phyloP scores from a whole-genome alignment of 2,329 filamentous ascomycete species.

The Cordyceps pruinosa region DNA sequence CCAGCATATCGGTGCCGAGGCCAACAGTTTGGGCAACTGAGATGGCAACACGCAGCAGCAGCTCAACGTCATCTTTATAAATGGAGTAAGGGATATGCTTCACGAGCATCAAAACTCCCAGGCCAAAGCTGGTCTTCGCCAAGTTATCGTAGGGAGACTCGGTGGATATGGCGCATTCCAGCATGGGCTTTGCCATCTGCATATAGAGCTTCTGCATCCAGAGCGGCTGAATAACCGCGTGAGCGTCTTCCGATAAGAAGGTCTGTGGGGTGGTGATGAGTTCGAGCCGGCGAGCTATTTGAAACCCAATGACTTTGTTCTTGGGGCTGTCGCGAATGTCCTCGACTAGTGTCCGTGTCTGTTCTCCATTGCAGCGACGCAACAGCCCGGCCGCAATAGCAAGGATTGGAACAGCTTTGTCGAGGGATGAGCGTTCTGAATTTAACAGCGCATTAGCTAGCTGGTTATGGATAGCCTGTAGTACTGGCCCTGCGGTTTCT shows the following conservation, averaged over 20 bases:
- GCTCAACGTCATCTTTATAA: constrained; percentile 44
- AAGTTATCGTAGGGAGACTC: constrained; percentile 19
- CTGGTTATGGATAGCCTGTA: constrained; percentile 22
- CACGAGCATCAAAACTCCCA: constrained; percentile 42
- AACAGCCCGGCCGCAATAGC: constrained; percentile 32
- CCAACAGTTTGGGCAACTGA: constrained; percentile 37
- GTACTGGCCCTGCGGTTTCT: constrained; percentile 24
- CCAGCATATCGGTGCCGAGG: constrained; percentile 36
- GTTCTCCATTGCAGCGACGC: constrained; percentile 31
- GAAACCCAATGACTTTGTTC: constrained; percentile 28
- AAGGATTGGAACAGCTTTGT: constrained; percentile 27
- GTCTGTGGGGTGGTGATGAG: constrained; percentile 34
- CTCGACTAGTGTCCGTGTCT: constrained; percentile 27
- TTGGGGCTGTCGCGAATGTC: constrained; percentile 30
- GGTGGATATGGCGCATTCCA: constrained; percentile 30
- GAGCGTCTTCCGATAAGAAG: constrained; percentile 33
- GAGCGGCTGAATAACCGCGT: constrained; percentile 37
- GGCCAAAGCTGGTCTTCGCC: constrained; percentile 34
- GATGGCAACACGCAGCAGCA: constrained; percentile 43
- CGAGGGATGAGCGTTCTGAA: constrained; percentile 12
- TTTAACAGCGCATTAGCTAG: constrained; percentile 17
- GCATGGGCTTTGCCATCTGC: constrained; percentile 38
- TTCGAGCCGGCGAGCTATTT: constrained; percentile 36
- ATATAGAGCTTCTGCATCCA: constrained; percentile 45
- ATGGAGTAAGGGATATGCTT: constrained; percentile 43